These are phyloP conservation scores for Eustoma russellianum DNA, from an alignment of 257 asterid genomes.

Conservation along the genomic window DNA sequence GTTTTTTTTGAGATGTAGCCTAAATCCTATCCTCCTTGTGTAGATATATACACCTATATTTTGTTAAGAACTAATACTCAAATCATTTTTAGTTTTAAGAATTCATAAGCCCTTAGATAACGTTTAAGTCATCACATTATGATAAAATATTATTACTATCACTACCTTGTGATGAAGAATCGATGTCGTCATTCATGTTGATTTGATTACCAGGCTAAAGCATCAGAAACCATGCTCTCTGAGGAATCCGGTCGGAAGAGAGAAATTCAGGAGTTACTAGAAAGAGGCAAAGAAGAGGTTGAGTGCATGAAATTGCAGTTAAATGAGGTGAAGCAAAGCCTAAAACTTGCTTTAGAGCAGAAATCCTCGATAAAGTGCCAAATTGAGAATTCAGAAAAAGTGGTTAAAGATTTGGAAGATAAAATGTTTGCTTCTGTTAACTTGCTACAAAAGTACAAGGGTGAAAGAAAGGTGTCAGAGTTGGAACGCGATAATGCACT, in stretches of 20 bases:
- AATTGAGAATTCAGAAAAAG: constrained; percentile 43
- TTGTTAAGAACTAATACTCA: too few relatives aligned
- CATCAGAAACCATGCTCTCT: constrained; percentile 38
- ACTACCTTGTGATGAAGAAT: neutral
- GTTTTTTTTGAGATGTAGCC: too few relatives aligned
- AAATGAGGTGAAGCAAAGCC: constrained; percentile 33
- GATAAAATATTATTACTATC: too few relatives aligned
- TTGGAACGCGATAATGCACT: constrained; percentile 61
- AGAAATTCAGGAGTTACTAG: constrained; percentile 63
- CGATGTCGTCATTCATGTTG: neutral
- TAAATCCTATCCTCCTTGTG: too few relatives aligned
- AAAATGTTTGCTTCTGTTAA: constrained; percentile 71
- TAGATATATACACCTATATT: too few relatives aligned
- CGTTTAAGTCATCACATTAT: too few relatives aligned
- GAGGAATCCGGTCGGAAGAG: constrained; percentile 51
- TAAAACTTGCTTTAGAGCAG: constrained; percentile 43
- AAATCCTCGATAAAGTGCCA: constrained; percentile 45
- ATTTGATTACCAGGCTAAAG: constrained; percentile 40
- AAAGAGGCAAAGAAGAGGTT: constrained; percentile 44
- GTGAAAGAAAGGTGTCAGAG: constrained; percentile 66
- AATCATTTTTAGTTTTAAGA: too few relatives aligned
- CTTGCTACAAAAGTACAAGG: constrained; percentile 66
- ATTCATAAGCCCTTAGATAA: neutral
- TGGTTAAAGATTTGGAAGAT: constrained; percentile 61
- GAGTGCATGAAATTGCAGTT: constrained; percentile 39